Conservation (phyloP, 2,329 filamentous ascomycete species). For the Thelonectria rubi region DNA sequence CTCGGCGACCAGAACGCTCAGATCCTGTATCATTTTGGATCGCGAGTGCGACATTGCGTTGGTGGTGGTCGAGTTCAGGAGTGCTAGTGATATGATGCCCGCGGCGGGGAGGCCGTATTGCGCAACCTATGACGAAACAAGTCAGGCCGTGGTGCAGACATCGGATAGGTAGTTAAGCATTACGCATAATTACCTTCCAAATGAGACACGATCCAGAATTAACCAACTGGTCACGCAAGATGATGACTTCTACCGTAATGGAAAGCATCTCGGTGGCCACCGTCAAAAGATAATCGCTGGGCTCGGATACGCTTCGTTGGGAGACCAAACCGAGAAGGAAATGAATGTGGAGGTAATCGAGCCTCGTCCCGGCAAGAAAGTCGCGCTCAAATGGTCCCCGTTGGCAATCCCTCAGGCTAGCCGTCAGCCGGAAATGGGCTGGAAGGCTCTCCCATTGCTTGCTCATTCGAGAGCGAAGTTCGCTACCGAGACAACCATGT, state of each 20-base stretch:
- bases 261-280: slow-evolving; percentile 28
- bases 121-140: too few relatives aligned
- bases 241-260: slow-evolving; percentile 26
- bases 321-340: slow-evolving; percentile 23
- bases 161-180: neutral
- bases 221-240: slow-evolving; percentile 24
- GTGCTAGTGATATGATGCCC: slow-evolving; percentile 24
- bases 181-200: slow-evolving; percentile 26
- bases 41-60: slow-evolving; percentile 3
- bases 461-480: slow-evolving; percentile 20
- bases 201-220: slow-evolving; percentile 27
- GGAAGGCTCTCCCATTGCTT: slow-evolving; percentile 29
- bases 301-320: slow-evolving; percentile 14
- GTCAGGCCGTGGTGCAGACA: neutral
- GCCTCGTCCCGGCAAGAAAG: slow-evolving; percentile 23
- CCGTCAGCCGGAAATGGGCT: slow-evolving; percentile 14
- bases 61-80: slow-evolving; percentile 17
- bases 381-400: slow-evolving; percentile 19
- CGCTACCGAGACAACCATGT: slow-evolving; percentile 1
- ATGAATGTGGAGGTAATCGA: slow-evolving; percentile 28
- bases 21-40: slow-evolving; percentile 25
- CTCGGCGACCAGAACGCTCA: slow-evolving; percentile 29
- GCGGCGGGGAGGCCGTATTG: slow-evolving; percentile 30
- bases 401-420: slow-evolving; percentile 20
- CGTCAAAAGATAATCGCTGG: slow-evolving; percentile 15